Percentiles rank a stretch among this genome's conserved stretches.
phyloP scores from a whole-genome alignment of 2,329 filamentous ascomycete species.

The Bipolaris cookei region DNA sequence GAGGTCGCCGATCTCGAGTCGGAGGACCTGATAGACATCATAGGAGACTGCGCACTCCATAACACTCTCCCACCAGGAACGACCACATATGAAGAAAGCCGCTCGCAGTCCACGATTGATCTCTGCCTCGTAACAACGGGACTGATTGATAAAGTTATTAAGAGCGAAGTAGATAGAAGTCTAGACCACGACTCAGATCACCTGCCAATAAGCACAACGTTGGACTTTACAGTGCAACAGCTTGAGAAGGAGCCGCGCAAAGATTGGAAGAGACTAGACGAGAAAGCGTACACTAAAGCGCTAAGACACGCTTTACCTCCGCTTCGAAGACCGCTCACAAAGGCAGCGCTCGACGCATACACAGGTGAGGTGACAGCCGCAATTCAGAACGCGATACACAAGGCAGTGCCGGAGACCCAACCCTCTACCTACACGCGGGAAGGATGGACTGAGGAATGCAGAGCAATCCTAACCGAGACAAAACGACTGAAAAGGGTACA shows the following conservation, averaged over 20 bases:
- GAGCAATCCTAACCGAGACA: conserved; percentile 14
- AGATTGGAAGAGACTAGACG: conserved; percentile 19
- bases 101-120: too few relatives aligned
- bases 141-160: conserved; percentile 18
- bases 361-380: conserved; percentile 14
- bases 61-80: too few relatives aligned
- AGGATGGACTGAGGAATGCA: conserved; percentile 20
- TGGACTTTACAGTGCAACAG: conserved; percentile 16
- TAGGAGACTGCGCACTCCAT: too few relatives aligned
- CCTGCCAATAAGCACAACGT: conserved; percentile 25
- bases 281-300: too few relatives aligned
- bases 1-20: too few relatives aligned
- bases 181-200: conserved; percentile 31
- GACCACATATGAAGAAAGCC: too few relatives aligned
- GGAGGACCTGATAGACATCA: too few relatives aligned
- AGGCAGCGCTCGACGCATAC: conserved; percentile 17
- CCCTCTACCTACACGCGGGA: neutral
- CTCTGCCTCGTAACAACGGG: conserved; percentile 16
- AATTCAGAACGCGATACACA: conserved; percentile 13
- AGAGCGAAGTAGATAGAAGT: conserved; percentile 12
- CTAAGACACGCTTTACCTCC: too few relatives aligned
- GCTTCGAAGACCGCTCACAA: too few relatives aligned
- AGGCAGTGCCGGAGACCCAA: conserved; percentile 11
- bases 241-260: neutral
- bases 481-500: conserved; percentile 24